These are phyloP conservation scores for Plectosphaerella plurivora DNA, from an alignment of 2,329 filamentous ascomycete genomes.

Conservation along the genomic window DNA sequence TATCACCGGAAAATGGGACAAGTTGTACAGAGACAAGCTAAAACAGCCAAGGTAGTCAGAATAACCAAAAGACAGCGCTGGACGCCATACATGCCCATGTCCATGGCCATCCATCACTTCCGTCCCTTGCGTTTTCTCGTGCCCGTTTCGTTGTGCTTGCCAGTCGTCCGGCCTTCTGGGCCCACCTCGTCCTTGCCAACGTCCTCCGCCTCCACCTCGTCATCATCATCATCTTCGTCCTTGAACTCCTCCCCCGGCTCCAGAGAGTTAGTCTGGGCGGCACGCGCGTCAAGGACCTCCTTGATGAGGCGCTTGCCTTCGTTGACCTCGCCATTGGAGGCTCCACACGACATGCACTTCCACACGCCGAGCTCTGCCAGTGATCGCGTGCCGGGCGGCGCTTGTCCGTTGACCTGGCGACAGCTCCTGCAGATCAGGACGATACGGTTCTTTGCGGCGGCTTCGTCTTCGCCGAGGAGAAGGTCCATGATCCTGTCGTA, in stretches of 20 bases:
- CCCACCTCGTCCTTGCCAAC: background rate
- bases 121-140: slow-evolving; percentile 12
- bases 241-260: slow-evolving; percentile 10
- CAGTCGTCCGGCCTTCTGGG: slow-evolving; percentile 6
- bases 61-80: background rate
- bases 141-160: slow-evolving; percentile 8
- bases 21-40: too few species aligned
- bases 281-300: slow-evolving; percentile 45
- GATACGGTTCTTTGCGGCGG: slow-evolving; percentile 82
- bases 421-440: slow-evolving; percentile 81
- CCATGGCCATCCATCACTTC: background rate
- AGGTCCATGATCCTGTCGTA: slow-evolving; percentile 93
- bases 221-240: slow-evolving; percentile 8
- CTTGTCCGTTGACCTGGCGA: slow-evolving; percentile 89
- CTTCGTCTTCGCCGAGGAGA: slow-evolving; percentile 92
- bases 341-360: slow-evolving; percentile 82
- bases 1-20: too few species aligned
- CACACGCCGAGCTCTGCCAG: slow-evolving; percentile 79
- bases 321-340: slow-evolving; percentile 76
- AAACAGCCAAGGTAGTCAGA: background rate
- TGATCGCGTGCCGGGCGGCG: slow-evolving; percentile 76
- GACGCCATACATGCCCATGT: background rate
- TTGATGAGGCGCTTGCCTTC: slow-evolving; percentile 70
- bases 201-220: slow-evolving; percentile 3
- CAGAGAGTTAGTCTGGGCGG: slow-evolving; percentile 8